Evolutionary conservation across 129 eudicot species (phyloP), one percentile per base, ranked within the genome.

Genomic region (Tagetes patula): DNA sequence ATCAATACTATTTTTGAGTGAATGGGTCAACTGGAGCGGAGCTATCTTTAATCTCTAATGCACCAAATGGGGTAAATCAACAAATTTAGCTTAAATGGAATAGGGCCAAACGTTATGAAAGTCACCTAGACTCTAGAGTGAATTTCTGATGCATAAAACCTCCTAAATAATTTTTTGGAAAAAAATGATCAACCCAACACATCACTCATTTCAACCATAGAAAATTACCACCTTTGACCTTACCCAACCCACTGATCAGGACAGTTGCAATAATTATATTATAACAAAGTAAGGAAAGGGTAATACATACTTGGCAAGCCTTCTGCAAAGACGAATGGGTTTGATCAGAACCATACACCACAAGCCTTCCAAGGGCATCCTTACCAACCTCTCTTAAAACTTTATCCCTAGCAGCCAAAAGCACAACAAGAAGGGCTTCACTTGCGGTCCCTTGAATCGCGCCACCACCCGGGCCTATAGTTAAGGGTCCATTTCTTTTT

Each of bases 391-490:
- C 84, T 85, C 89, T 94, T 78, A 90, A 81, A 58, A 82, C 81
- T 71, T 84, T 86, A 76, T 94, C 99, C 39, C 99, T 87, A 68
- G 97, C 89, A 81, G 97, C 97, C 77, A 94, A 70, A 59, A 90
- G 88, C 65, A 82, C 99, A 77, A 94, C 99, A 30, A 94, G 84
- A 77, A 88, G 83, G 46, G 99, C 94, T 82, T 94, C 99, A 78
- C 99, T 94, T 60, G 99, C 99, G 6, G 97, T 94, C 73, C 97
- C 99, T 77, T 94, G 97, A 72, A 94, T 94, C 12, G 88, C 97
- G 53, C 99, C 99, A 54, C 99, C 99, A 11, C 99, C 97, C 64
- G 85, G 81, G 43, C 99, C 99, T 94, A 78, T 76, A 76, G 77
- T 39, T 3, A 32, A 30, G 0, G 13, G 54, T 1, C 10, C 8